These are phyloP conservation scores for Chrysanthemum seticuspe DNA, from an alignment of 129 eudicot genomes.

Conservation along the genomic window DNA sequence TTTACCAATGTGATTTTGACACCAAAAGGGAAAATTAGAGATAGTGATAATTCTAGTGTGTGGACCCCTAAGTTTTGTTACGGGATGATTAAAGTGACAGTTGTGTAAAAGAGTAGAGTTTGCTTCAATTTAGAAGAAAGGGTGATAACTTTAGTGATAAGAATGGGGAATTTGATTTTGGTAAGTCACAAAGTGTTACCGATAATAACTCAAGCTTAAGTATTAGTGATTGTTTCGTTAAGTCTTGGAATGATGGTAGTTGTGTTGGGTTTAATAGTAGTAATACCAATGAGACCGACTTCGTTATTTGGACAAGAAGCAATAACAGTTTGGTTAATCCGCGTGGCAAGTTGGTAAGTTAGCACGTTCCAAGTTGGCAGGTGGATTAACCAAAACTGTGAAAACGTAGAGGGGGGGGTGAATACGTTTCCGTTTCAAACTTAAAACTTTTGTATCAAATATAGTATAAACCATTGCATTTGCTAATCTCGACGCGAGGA, in stretches of 20 bases:
- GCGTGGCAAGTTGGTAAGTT: background rate
- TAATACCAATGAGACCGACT: slow-evolving; percentile 22
- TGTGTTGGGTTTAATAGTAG: slow-evolving; percentile 37
- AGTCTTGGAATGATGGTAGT: slow-evolving; percentile 45
- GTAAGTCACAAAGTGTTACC: background rate
- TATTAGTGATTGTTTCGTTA: slow-evolving; percentile 45
- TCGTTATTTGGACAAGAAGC: slow-evolving; percentile 20
- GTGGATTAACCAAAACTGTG: too few species aligned
- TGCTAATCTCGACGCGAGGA: too few species aligned
- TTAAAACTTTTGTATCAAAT: too few species aligned
- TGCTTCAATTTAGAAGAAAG: slow-evolving; percentile 22
- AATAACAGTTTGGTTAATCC: background rate
- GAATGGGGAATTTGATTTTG: slow-evolving; percentile 14
- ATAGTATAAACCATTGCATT: too few species aligned
- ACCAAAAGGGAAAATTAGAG: slow-evolving; percentile 16
- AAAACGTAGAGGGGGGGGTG: too few species aligned
- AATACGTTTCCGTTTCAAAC: too few species aligned
- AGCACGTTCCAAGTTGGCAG: too few species aligned
- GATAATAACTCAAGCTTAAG: slow-evolving; percentile 30
- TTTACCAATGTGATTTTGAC: slow-evolving; percentile 12
- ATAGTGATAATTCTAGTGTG: background rate
- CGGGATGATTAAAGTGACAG: slow-evolving; percentile 20
- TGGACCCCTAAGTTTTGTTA: slow-evolving; percentile 28
- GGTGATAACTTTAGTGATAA: background rate
- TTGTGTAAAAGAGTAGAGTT: slow-evolving; percentile 18